Evolutionary conservation across 345 rosid genomes (phyloP), one percentile per base, ranked within the genome.

Genomic region (Linum tenue): DNA sequence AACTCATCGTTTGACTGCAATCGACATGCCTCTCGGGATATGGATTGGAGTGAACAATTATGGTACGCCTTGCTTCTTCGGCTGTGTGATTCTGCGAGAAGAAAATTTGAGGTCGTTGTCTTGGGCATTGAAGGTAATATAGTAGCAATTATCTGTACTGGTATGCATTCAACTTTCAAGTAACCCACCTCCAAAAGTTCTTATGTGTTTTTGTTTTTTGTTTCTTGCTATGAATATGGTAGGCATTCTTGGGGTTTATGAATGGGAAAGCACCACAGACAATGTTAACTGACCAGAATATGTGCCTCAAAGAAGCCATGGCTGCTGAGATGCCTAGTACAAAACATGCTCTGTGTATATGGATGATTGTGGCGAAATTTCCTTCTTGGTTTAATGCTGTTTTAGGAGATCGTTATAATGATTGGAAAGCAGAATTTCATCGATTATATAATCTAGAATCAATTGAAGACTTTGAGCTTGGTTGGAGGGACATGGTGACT

Each of bases 1-100:
- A 3, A 87, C 90, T n/a, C 98, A 92, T 71, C 92, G 91, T 61
- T 77, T 89, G 70, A 85, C 86, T 58, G 91, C 87, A 71, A 79
- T 92, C 69, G 98, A 92, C 83, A 81, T 92, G 95, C 98, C 98
- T n/a, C 89, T 92, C 67, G 97, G 96, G 65, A 81, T 92, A 78
- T 92, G 95, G 97, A 81, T 90, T 67, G 98, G 98, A 64, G 73
- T 92, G 72, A 90, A 92, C 65, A 92, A 90, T 67, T 92, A 90
- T 63, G 97, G 98, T 37, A 88, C 87, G 85, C 98, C 97, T 69
- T 92, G 97, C 82, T 92, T 92, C 88, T 92, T 92, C 58, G 87
- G 96, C n/a, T 92, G 97, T 66, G 88, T 82, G 62, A 88, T 92
- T 68, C 73, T 90, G 73, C 84, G 86, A 9, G 97, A 90, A 70